Percentiles rank a stretch among this genome's conserved stretches.
These are phyloP conservation scores for Lyophyllum decastes DNA, from an alignment of 768 basidiomycete species.

Conservation along the genomic window DNA sequence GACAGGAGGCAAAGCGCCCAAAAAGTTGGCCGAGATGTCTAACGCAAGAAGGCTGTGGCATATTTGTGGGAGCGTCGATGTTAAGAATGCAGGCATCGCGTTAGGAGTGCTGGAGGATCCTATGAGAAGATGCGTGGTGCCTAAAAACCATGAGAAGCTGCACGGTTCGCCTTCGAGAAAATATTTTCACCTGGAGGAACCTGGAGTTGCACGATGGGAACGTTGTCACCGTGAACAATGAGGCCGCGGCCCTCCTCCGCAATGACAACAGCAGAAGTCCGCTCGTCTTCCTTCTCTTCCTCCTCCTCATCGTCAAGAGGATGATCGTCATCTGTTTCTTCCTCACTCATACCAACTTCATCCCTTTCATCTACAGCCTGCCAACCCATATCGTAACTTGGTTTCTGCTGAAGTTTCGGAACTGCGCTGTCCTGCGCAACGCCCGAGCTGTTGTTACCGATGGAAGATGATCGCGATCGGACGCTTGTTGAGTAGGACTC, in stretches of 20 bases:
- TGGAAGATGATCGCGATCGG: slow-evolving; percentile 72
- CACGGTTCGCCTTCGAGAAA: slow-evolving; percentile 11
- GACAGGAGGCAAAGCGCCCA: slow-evolving; percentile 80
- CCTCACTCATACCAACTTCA: slow-evolving; percentile 33
- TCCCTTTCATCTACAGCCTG: slow-evolving; percentile 63
- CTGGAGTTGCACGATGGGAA: slow-evolving; percentile 60
- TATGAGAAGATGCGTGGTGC: slow-evolving; percentile 91
- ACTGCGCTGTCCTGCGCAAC: slow-evolving; percentile 42
- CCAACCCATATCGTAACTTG: slow-evolving; percentile 80
- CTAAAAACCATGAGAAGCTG: slow-evolving; percentile 40
- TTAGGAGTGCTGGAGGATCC: slow-evolving; percentile 80
- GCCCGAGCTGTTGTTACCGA: slow-evolving; percentile 44
- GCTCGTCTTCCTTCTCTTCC: slow-evolving; percentile 61
- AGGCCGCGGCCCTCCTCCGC: slow-evolving; percentile 86
- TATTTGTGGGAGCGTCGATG: slow-evolving; percentile 69
- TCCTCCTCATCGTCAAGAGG: slow-evolving; percentile 47
- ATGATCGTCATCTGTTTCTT: slow-evolving; percentile 42
- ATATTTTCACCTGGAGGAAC: slow-evolving; percentile 67
- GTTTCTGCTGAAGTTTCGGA: slow-evolving; percentile 57
- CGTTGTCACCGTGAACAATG: slow-evolving; percentile 72
- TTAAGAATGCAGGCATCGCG: slow-evolving; percentile 75
- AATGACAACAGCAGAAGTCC: slow-evolving; percentile 75
- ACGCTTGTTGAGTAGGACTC: slow-evolving; percentile 62
- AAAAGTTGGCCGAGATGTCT: slow-evolving; percentile 89
- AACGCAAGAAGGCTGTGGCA: slow-evolving; percentile 81